Percentiles rank a stretch among this genome's conserved stretches.
These are phyloP conservation scores for Umbilicaria muhlenbergii DNA, from an alignment of 495 filamentous ascomycete species.

Conservation along the genomic window DNA sequence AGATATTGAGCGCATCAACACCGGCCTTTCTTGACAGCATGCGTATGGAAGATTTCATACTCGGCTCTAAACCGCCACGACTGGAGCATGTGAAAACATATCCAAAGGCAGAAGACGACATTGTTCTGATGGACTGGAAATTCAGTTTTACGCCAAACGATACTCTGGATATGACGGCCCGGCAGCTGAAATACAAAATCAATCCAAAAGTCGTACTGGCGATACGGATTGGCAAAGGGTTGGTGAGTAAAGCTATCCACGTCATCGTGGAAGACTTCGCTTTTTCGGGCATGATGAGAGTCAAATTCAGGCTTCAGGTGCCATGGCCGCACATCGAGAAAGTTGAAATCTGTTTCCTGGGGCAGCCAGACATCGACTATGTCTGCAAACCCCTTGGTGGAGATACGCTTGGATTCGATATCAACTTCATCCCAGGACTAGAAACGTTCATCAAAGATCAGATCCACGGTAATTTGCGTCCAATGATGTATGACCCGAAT, in stretches of 20 bases:
- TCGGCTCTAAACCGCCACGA: constrained; percentile 88
- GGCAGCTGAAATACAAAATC: constrained; percentile 83
- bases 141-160: constrained; percentile 98
- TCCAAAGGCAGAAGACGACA: constrained; percentile 86
- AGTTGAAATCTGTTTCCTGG: constrained; percentile 80
- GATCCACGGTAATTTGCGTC: constrained; percentile 78
- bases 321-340: constrained; percentile 90
- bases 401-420: constrained; percentile 90
- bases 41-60: constrained; percentile 74
- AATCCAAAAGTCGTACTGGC: constrained; percentile 95
- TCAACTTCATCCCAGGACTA: constrained; percentile 94
- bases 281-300: constrained; percentile 82
- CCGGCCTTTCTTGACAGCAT: constrained; percentile 89
- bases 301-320: constrained; percentile 95
- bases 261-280: constrained; percentile 97
- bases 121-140: constrained; percentile 98
- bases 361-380: constrained; percentile 69
- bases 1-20: constrained; percentile 81
- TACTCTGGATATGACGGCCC: constrained; percentile 72
- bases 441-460: constrained; percentile 89
- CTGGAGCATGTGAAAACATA: constrained; percentile 98
- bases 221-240: constrained; percentile 80
- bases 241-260: constrained; percentile 91
- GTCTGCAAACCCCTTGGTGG: constrained; percentile 95
- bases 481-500: constrained; percentile 96